These are phyloP conservation scores for Angomonas ambiguus DNA, from an alignment of 208 protist species.

Conservation along the genomic window DNA sequence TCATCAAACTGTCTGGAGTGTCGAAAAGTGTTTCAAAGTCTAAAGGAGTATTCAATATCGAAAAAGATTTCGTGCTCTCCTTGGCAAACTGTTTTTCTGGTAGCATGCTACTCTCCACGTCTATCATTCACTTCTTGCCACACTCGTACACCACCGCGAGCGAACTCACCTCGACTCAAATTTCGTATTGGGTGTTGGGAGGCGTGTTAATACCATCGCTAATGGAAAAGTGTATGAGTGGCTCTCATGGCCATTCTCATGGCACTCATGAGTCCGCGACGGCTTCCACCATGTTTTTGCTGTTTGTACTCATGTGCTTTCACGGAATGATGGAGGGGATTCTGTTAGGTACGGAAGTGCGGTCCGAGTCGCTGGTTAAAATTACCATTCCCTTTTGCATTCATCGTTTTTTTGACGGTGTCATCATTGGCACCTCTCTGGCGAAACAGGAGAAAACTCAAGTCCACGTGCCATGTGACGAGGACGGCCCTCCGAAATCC, in stretches of 20 bases:
- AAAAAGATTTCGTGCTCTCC: constrained; percentile 21
- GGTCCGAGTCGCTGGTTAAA: constrained; percentile 23
- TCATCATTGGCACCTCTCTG: constrained; percentile 62
- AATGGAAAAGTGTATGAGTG: constrained; percentile 27
- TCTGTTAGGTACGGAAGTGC: constrained; percentile 44
- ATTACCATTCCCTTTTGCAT: constrained; percentile 41
- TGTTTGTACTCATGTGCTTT: constrained; percentile 66
- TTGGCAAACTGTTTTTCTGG: constrained; percentile 60
- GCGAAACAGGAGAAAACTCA: constrained; percentile 32
- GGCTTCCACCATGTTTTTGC: constrained; percentile 16
- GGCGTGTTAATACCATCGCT: constrained; percentile 64
- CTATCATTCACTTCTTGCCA: constrained; percentile 55
- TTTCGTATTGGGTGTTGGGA: constrained; percentile 37
- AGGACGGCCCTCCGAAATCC: background rate
- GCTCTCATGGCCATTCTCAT: constrained; percentile 22
- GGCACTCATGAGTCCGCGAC: background rate
- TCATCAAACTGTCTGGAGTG: background rate
- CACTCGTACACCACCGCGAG: constrained; percentile 20
- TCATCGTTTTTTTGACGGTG: constrained; percentile 70
- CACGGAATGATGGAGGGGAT: constrained; percentile 65
- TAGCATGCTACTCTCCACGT: constrained; percentile 62
- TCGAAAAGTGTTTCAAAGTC: background rate
- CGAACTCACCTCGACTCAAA: background rate
- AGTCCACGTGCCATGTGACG: background rate
- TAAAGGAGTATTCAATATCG: no score